phyloP scores from a whole-genome alignment of 768 basidiomycete species.

The Trametes elegans region DNA sequence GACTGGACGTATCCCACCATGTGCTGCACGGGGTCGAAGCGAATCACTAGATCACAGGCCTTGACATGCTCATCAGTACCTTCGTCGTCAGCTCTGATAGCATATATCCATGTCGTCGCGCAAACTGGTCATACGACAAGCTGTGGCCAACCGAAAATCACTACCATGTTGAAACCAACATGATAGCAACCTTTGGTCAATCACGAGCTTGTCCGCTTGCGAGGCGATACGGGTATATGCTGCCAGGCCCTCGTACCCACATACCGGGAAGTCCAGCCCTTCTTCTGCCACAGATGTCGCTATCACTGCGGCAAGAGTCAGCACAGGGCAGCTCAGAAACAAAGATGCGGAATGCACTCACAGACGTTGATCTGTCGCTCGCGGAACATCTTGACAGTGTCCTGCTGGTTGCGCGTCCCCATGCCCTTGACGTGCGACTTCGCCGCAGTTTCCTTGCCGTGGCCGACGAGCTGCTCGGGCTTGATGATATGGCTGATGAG shows the following conservation, averaged over 20 bases:
- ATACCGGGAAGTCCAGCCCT: conserved; percentile 84
- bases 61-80: conserved; percentile 31
- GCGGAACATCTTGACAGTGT: conserved; percentile 64
- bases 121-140: conserved; percentile 5
- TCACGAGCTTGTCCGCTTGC: conserved; percentile 9
- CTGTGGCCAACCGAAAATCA: conserved; percentile 1
- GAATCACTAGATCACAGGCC: conserved; percentile 85
- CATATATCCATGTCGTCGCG: neutral
- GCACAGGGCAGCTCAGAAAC: neutral
- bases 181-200: conserved; percentile 9
- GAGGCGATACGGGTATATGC: neutral
- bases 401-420: conserved; percentile 50
- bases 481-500: conserved; percentile 55
- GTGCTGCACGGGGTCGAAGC: conserved; percentile 79
- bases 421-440: conserved; percentile 48
- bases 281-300: conserved; percentile 91
- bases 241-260: conserved; percentile 20
- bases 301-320: conserved; percentile 48
- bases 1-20: conserved; percentile 90
- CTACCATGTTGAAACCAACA: conserved; percentile 2
- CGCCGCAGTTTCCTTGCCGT: conserved; percentile 42
- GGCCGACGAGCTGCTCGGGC: conserved; percentile 69
- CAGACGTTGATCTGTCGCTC: conserved; percentile 64
- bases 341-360: conserved; percentile 35
- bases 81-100: neutral